Base-by-base conservation (phyloP, 768 basidiomycete genomes). In the Calocybe indica region DNA sequence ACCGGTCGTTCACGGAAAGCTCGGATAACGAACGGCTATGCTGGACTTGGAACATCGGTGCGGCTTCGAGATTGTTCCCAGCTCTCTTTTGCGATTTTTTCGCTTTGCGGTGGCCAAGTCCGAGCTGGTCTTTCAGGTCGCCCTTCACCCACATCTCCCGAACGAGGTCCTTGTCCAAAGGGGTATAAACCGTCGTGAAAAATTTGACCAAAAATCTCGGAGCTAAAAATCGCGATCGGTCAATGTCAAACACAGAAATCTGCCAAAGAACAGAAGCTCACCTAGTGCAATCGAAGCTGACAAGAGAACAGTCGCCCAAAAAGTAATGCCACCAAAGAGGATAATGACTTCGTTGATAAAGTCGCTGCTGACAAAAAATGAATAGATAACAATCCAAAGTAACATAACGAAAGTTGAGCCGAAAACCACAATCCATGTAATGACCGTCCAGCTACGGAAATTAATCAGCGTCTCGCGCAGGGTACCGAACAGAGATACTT, bases 111-210 rank as follows among this genome's bases (percentile, higher is more conserved):
- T 83, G 86, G 33, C 70, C 64, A 47, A 92, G 76, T 3, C 90
- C 90, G 4, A 92, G 71, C 36, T 74, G 79, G 52, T 91, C 88
- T 61, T 92, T 92, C 47, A 92, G 73, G 58, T 91, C 82, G 3
- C 90, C 90, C 49, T 63, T 58, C 4, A 92, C 88, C 89, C 88
- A 92, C 79, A 83, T 86, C 71, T 98, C 95, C 29, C 95, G 83
- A 6, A 98, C 74, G 47, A 97, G 83, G 56, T 96, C 89, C 61
- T 82, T 86, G 73, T 98, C 95, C 12, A 83, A 70, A 2, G 94
- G 93, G 41, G 63, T 67, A 58, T 93, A 96, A 1, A 83, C 76
- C 1, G 82, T 72, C 7, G 76, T 70, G 51, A 85, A 59, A 60
- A 79, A 91, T 59, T 90, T 89, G 65, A 82, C 71, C 31, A 94